A percentile compares a stretch with the other conserved stretches of the same genome.
Evolutionary conservation across 345 rosid species (phyloP).

Genomic region (Rhodamnia rubescens): DNA sequence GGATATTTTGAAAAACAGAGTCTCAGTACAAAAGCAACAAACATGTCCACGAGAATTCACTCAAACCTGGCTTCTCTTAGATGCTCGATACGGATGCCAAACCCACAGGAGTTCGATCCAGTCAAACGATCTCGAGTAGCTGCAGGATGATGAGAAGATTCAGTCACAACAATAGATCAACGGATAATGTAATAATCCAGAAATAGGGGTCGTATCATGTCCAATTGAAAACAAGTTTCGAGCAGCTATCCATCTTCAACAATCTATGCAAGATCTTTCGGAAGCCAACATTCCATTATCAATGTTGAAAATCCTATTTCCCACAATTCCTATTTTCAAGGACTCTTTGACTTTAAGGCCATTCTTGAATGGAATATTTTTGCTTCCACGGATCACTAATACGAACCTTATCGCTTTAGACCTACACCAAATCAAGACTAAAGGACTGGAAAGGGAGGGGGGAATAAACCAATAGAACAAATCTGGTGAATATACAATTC

Average conservation of each 20-base stretch:
- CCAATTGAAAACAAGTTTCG: neutral
- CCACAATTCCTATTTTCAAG: neutral
- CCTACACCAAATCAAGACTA: neutral
- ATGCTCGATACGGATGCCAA: constrained; percentile 74
- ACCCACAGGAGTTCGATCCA: constrained; percentile 44
- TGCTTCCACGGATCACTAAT: neutral
- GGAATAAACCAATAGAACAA: neutral
- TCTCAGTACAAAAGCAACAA: neutral
- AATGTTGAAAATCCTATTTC: neutral
- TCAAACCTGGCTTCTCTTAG: constrained; percentile 74
- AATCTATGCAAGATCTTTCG: neutral
- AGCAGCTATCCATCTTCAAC: neutral
- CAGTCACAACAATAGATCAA: neutral
- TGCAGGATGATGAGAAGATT: constrained; percentile 18
- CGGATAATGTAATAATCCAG: neutral
- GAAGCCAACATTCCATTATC: neutral
- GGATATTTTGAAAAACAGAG: neutral
- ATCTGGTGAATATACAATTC: neutral
- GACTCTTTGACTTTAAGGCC: neutral
- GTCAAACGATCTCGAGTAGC: constrained; percentile 52
- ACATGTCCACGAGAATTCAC: neutral
- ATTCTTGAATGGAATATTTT: neutral
- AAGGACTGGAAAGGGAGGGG: too few species aligned
- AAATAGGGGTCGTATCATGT: neutral
- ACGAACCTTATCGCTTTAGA: neutral